These are phyloP conservation scores for Schizosaccharomyces japonicus DNA, from an alignment of 805 yeast species.

Conservation along the genomic window DNA sequence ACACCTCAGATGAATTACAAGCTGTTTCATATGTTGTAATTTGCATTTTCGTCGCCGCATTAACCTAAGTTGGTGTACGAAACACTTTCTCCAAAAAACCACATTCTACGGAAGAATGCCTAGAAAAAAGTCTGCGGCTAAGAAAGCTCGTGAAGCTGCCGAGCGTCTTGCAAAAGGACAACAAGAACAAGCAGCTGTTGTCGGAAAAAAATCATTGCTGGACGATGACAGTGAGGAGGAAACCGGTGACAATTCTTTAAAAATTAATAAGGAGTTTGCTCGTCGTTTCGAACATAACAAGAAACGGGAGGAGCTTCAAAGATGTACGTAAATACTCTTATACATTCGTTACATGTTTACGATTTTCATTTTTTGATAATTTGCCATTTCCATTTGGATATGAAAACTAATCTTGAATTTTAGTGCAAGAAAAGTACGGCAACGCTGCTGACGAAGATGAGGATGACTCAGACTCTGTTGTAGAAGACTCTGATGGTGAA, in stretches of 20 bases:
- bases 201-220: neutral
- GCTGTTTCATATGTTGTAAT: too few species aligned
- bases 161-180: neutral
- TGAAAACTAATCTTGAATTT: neutral
- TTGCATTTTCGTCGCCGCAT: too few species aligned
- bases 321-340: constrained; percentile 8
- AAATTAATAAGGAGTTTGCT: constrained; percentile 13
- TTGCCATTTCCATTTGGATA: too few species aligned
- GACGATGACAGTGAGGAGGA: neutral
- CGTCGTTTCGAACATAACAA: constrained; percentile 15
- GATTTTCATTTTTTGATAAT: neutral
- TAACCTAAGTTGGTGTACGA: too few species aligned
- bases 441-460: constrained; percentile 15
- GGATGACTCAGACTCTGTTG: constrained; percentile 27
- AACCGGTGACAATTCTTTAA: constrained; percentile 3
- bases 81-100: neutral
- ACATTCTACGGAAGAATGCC: neutral
- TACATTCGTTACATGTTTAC: neutral
- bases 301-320: constrained; percentile 14
- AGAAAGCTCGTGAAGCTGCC: constrained; percentile 4
- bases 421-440: constrained; percentile 13
- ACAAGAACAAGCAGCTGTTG: neutral
- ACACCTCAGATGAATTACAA: too few species aligned
- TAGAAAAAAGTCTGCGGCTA: constrained; percentile 4
- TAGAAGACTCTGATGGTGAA: constrained; percentile 82